Percentiles rank a stretch among this genome's conserved stretches.
These are phyloP conservation scores for Thalia dealbata DNA, from an alignment of 176 grass and related monocot species.

Conservation along the genomic window DNA sequence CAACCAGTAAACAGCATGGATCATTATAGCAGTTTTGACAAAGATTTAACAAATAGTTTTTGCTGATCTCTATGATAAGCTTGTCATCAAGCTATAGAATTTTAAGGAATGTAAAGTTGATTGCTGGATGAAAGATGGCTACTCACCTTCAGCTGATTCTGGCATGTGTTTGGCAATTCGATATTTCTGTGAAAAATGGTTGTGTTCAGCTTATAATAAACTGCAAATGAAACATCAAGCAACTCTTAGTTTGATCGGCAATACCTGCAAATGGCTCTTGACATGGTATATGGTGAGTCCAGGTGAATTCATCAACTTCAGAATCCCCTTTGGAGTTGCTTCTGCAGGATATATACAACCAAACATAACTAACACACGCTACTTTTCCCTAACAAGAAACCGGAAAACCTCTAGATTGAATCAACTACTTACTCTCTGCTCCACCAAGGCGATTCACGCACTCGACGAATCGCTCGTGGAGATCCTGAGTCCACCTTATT, in stretches of 20 bases:
- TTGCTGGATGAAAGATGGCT: not conserved
- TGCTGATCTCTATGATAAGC: not conserved
- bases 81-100: not conserved
- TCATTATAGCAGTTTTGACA: not conserved
- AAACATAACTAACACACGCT: no score
- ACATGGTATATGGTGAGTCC: constrained; percentile 83
- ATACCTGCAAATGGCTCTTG: constrained; percentile 94
- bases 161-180: constrained; percentile 68
- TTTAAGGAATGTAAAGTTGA: no score
- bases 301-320: constrained; percentile 79
- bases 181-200: constrained; percentile 50
- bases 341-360: constrained; percentile 26
- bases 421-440: constrained; percentile 47
- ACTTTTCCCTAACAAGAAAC: not conserved
- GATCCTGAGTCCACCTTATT: constrained; percentile 86
- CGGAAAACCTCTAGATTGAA: not conserved
- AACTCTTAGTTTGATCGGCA: constrained; percentile 13
- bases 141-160: constrained; percentile 61
- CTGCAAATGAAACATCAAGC: not conserved
- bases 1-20: no score
- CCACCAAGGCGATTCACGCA: constrained; percentile 75
- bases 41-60: not conserved
- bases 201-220: not conserved
- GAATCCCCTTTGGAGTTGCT: constrained; percentile 81
- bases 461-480: constrained; percentile 72